phyloP scores from a whole-genome alignment of 2,329 filamentous ascomycete species.

The Escovopsis sp. region DNA sequence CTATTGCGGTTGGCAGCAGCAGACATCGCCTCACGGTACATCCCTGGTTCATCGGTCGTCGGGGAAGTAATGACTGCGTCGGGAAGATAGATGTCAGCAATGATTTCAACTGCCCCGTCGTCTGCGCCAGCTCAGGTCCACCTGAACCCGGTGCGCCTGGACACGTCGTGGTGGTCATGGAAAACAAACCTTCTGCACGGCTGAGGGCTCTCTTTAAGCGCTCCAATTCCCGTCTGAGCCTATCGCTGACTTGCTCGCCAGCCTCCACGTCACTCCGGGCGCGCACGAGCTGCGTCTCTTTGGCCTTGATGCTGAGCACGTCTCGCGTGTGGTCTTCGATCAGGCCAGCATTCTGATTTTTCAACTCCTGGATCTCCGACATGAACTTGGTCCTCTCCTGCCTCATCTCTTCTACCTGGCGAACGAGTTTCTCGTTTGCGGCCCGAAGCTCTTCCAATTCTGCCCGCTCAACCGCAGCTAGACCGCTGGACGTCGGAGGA shows the following conservation, averaged over 20 bases:
- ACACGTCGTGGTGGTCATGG: slow-evolving; percentile 16
- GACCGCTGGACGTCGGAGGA: slow-evolving; percentile 41
- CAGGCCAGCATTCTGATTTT: slow-evolving; percentile 90
- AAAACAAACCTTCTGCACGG: slow-evolving; percentile 37
- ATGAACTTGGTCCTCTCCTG: slow-evolving; percentile 68
- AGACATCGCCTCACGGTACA: slow-evolving; percentile 39
- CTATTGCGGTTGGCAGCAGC: slow-evolving; percentile 30
- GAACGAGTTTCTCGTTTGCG: slow-evolving; percentile 64
- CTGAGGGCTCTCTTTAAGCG: slow-evolving; percentile 77
- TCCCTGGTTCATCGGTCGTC: slow-evolving; percentile 42
- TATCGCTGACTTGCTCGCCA: slow-evolving; percentile 73
- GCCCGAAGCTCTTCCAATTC: slow-evolving; percentile 80
- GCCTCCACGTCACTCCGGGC: slow-evolving; percentile 82
- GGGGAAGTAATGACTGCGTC: slow-evolving; percentile 31
- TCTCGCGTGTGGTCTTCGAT: slow-evolving; percentile 97
- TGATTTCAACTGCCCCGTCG: slow-evolving; percentile 12
- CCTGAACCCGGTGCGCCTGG: no score
- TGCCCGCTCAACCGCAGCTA: slow-evolving; percentile 71
- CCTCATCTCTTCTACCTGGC: slow-evolving; percentile 65
- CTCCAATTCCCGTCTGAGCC: slow-evolving; percentile 77
- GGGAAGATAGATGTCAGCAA: no score
- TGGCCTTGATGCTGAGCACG: slow-evolving; percentile 91
- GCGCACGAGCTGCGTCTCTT: slow-evolving; percentile 91
- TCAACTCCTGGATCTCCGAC: slow-evolving; percentile 83
- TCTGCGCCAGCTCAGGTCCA: no score